Evolutionary conservation across 2,329 filamentous ascomycete species (phyloP).

Genomic region (Apiospora hydei): DNA sequence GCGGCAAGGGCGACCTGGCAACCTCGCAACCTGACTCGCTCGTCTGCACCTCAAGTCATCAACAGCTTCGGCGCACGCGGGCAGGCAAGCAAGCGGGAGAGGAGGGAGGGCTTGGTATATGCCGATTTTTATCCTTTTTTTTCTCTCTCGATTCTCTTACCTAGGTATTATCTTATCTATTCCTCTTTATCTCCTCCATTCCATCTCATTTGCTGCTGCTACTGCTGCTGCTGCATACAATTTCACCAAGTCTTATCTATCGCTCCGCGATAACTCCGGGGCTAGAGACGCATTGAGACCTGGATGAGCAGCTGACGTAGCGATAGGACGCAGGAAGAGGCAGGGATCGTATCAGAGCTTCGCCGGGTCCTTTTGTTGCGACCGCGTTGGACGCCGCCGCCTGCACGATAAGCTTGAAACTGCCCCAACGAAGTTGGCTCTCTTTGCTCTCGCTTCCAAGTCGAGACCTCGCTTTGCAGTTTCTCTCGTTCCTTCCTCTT

Average conservation of each 20-base stretch:
- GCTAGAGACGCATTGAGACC: slow-evolving; percentile 2
- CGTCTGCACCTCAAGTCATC: not conserved
- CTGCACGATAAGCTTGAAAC: slow-evolving; percentile 18
- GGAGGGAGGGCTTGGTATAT: not conserved
- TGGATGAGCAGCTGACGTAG: slow-evolving; percentile 4
- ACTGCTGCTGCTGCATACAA: not conserved
- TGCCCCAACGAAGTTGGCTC: not conserved
- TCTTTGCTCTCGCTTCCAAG: not conserved
- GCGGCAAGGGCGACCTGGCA: not conserved
- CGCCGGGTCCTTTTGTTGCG: not conserved
- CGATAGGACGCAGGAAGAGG: not conserved
- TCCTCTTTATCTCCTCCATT: not conserved
- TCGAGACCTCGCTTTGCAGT: not conserved
- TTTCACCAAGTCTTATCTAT: slow-evolving; percentile 6
- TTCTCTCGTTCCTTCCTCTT: slow-evolving; percentile 1
- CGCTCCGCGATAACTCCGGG: not conserved
- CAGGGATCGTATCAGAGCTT: slow-evolving; percentile 3
- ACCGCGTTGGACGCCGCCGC: not conserved
- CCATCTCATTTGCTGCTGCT: not conserved
- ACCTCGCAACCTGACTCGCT: slow-evolving; percentile 6
- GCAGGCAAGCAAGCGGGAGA: not conserved
- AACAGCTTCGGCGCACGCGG: not conserved
- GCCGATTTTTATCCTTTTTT: not conserved
- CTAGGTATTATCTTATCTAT: not conserved
- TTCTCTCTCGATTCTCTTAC: not conserved